These are phyloP conservation scores for Phalaenopsis hybrid DNA, from an alignment of 116 monocot species.

Conservation along the genomic window DNA sequence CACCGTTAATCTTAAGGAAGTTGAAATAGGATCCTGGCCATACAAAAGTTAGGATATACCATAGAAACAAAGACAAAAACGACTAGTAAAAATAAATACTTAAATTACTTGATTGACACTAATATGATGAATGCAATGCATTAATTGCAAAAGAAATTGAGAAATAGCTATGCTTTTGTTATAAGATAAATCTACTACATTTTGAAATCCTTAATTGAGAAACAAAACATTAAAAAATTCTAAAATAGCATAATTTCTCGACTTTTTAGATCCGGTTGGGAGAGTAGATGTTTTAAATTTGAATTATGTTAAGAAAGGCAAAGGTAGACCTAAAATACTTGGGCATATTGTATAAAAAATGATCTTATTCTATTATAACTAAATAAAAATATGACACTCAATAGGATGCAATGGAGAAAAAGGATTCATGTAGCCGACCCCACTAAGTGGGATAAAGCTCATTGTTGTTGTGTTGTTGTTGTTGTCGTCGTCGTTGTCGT, in stretches of 20 bases:
- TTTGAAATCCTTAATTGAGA: background rate
- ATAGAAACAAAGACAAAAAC: background rate
- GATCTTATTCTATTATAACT: background rate
- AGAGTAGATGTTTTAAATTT: too few species aligned
- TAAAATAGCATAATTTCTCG: background rate
- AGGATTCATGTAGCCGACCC: background rate
- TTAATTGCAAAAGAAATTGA: background rate
- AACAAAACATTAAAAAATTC: background rate
- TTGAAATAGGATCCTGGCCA: conserved; percentile 89
- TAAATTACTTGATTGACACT: background rate
- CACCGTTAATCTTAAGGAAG: conserved; percentile 73
- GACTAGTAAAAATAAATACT: background rate
- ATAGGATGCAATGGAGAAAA: background rate
- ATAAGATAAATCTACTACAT: background rate
- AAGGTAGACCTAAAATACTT: too few species aligned
- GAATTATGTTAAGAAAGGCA: too few species aligned
- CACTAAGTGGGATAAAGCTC: background rate
- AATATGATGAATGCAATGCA: background rate
- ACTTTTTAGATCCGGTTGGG: background rate
- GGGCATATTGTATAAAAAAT: background rate
- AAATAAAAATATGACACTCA: background rate
- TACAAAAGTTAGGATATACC: background rate
- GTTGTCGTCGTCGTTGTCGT: too few species aligned
- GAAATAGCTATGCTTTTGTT: background rate
- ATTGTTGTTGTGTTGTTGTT: background rate